These are phyloP conservation scores for Porcisia hertigi DNA, from an alignment of 208 protist genomes.

Conservation along the genomic window DNA sequence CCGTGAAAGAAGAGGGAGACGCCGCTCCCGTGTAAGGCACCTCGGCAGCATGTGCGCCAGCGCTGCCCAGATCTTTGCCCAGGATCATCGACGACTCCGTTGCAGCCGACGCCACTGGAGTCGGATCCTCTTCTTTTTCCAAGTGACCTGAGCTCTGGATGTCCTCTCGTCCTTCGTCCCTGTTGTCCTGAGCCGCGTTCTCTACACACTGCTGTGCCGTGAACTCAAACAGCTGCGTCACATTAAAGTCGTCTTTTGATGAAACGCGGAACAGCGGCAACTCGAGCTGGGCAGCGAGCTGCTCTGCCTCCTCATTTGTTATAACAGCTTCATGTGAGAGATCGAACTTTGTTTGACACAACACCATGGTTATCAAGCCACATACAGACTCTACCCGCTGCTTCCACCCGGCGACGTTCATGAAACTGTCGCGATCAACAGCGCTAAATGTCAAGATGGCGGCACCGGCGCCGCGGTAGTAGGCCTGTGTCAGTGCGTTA, in stretches of 20 bases:
- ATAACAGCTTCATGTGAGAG: constrained; percentile 83
- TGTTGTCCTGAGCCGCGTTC: background rate
- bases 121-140: background rate
- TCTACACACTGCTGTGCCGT: constrained; percentile 66
- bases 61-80: background rate
- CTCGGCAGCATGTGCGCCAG: background rate
- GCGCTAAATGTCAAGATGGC: constrained; percentile 92
- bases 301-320: constrained; percentile 87
- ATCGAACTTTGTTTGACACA: constrained; percentile 96
- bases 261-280: constrained; percentile 91
- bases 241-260: constrained; percentile 94
- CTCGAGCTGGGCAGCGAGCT: constrained; percentile 73
- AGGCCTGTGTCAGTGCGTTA: constrained; percentile 90
- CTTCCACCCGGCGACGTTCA: constrained; percentile 86
- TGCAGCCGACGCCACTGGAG: background rate
- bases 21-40: background rate
- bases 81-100: background rate
- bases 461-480: constrained; percentile 90
- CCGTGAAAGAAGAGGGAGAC: background rate
- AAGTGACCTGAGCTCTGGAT: background rate
- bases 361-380: constrained; percentile 85
- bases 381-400: constrained; percentile 83
- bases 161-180: constrained; percentile 9
- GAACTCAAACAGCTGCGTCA: constrained; percentile 89
- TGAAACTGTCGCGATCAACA: constrained; percentile 89